Conservation (phyloP, 2,329 filamentous ascomycete genomes). For the Trichoderma afroharzianum region DNA sequence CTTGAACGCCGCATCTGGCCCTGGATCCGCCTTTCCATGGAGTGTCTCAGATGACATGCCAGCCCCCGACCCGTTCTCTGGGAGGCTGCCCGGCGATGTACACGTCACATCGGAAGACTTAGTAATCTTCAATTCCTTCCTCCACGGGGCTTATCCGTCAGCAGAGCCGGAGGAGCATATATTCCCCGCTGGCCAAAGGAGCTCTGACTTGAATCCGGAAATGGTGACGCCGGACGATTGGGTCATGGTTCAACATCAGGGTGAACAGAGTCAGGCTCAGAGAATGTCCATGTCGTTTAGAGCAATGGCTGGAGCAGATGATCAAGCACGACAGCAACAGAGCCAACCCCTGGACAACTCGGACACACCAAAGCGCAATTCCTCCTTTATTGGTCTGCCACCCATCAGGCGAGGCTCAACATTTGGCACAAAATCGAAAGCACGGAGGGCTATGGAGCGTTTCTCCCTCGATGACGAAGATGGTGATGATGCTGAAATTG, state of each 20-base stretch:
- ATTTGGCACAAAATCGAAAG: constrained; percentile 43
- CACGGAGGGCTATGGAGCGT: constrained; percentile 33
- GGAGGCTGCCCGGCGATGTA: constrained; percentile 6
- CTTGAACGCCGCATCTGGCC: constrained; percentile 8
- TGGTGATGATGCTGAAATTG: constrained; percentile 24
- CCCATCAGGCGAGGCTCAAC: constrained; percentile 57
- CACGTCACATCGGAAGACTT: background rate
- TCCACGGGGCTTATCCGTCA: background rate
- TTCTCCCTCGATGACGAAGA: constrained; percentile 35
- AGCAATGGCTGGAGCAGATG: background rate
- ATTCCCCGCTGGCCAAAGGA: background rate
- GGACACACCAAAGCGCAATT: constrained; percentile 38
- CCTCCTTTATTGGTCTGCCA: constrained; percentile 56
- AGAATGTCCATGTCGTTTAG: background rate
- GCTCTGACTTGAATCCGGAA: background rate
- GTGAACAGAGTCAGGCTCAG: constrained; percentile 5
- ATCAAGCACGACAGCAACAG: constrained; percentile 15
- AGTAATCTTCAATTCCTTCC: background rate
- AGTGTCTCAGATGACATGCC: background rate
- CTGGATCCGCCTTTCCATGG: constrained; percentile 15
- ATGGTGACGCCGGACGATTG: constrained; percentile 27
- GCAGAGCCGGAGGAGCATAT: background rate
- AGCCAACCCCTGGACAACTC: constrained; percentile 16
- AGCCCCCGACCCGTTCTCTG: background rate
- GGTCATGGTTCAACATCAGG: constrained; percentile 30